Base-by-base conservation (phyloP, 768 basidiomycete species). In the Tylopilus vinaceipallidus region DNA sequence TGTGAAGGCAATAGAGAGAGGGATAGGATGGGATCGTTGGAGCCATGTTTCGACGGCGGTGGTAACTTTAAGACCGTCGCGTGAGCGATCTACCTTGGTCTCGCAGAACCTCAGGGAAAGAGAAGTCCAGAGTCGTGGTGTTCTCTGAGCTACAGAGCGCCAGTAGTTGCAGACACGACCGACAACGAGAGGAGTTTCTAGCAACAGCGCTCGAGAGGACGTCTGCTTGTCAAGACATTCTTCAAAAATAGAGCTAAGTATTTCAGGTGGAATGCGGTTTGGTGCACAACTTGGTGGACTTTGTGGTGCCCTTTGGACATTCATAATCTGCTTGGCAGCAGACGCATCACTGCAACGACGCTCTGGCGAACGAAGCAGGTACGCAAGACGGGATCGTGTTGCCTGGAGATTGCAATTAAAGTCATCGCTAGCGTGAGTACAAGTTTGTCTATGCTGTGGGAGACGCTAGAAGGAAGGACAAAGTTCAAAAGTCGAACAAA, bases 181-280 rank as follows among this genome's bases (percentile, higher is more conserved):
- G 12, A 68, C 55, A 17, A 63, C 55, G 17, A 68, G 62, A 2
- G 67, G 65, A 4, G 55, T 23, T 27, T 57, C 47, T 3, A 55
- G 49, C 8, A 55, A 23, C 6, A 42, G 30, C 11, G 35, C 44
- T 1, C 32, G 22, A 34, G 51, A 42, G 16, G 47, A 22, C 14
- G 41, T 32, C 2, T 33, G 33, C 24, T 30, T 40, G 30, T 53
- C 45, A 16, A 63, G 40, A 30, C 54, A 65, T 17, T 38, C 36
- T 48, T 65, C 61, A 30, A 65, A 65, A 6, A 65, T 59, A 22
- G 56, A 54, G 14, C 56, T 53, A 2, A 76, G 56, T 78, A 82
- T 67, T 68, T 82, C 58, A 1, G 64, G 63, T 4, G 63, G 64
- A 19, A 66, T 50, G 12, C 56, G 46, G 19, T 55, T 46, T 6